These are phyloP conservation scores for Arxiozyma heterogenica DNA, from an alignment of 1,139 yeast species.

Conservation along the genomic window DNA sequence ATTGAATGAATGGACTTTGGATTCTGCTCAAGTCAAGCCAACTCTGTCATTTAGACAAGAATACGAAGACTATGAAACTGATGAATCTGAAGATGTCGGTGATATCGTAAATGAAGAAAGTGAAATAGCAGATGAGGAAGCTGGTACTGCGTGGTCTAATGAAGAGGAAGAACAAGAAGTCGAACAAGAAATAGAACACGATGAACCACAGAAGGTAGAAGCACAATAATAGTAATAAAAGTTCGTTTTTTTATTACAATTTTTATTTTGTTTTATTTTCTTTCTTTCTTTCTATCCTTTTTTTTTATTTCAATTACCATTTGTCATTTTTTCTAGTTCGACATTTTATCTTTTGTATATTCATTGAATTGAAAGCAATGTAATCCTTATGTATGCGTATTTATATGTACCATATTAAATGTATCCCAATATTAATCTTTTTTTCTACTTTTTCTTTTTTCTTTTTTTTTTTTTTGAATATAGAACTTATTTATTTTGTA, in stretches of 20 bases:
- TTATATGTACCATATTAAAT: too few relatives aligned
- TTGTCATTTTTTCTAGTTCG: too few relatives aligned
- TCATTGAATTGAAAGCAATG: neutral
- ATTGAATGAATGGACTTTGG: slow-evolving; percentile 92
- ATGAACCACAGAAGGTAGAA: neutral
- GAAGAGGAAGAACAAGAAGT: neutral
- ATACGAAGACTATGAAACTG: slow-evolving; percentile 49
- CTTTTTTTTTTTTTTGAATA: too few relatives aligned
- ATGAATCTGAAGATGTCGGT: slow-evolving; percentile 29
- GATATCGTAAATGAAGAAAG: slow-evolving; percentile 1
- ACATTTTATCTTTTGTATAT: too few relatives aligned
- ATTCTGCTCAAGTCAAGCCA: slow-evolving; percentile 91
- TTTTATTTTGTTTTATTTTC: too few relatives aligned
- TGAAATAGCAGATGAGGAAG: slow-evolving; percentile 15
- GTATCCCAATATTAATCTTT: too few relatives aligned
- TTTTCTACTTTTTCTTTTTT: too few relatives aligned
- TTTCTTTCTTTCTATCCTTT: too few relatives aligned
- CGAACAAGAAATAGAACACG: neutral
- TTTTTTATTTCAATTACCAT: neutral
- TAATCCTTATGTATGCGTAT: neutral
- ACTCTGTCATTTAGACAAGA: slow-evolving; percentile 78
- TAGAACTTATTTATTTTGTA: too few relatives aligned
- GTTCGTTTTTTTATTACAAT: too few relatives aligned
- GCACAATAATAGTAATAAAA: neutral
- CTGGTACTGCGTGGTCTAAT: slow-evolving; percentile 12